phyloP scores from a whole-genome alignment of 306 rosid species.

The Alnus glutinosa region DNA sequence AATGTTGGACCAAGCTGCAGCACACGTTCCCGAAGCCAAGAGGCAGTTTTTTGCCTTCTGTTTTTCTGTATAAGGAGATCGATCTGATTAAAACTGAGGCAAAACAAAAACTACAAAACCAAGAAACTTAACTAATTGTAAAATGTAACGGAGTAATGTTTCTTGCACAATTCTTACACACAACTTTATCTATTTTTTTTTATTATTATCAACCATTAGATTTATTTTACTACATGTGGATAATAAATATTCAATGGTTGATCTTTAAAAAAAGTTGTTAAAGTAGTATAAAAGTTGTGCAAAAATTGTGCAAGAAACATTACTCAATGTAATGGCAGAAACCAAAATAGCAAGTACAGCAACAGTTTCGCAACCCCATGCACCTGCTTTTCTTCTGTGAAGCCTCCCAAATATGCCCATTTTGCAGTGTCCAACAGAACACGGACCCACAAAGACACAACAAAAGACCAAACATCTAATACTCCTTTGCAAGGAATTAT shows the following conservation, averaged over 20 bases:
- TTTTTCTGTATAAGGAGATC: constrained; percentile 47
- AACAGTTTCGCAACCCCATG: constrained; percentile 23
- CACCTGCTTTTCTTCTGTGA: constrained; percentile 85
- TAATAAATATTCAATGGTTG: no score
- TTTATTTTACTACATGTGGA: no score
- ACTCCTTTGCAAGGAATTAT: constrained; percentile 76
- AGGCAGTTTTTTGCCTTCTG: constrained; percentile 70
- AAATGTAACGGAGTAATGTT: no score
- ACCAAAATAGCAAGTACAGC: not conserved
- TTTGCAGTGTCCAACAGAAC: constrained; percentile 73
- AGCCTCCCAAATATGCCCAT: constrained; percentile 89
- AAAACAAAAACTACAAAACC: no score
- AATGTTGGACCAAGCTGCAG: constrained; percentile 94
- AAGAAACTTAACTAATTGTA: no score
- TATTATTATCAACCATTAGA: no score
- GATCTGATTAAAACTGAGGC: not conserved
- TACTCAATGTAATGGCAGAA: not conserved
- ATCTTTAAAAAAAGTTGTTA: no score
- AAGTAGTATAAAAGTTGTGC: no score
- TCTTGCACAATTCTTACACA: no score
- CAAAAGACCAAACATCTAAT: constrained; percentile 93
- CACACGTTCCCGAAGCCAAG: constrained; percentile 83
- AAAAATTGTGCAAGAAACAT: no score
- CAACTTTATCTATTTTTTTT: no score
- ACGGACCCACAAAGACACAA: constrained; percentile 77